Conservation (phyloP, 208 protist species). For the Crithidia brevicula region DNA sequence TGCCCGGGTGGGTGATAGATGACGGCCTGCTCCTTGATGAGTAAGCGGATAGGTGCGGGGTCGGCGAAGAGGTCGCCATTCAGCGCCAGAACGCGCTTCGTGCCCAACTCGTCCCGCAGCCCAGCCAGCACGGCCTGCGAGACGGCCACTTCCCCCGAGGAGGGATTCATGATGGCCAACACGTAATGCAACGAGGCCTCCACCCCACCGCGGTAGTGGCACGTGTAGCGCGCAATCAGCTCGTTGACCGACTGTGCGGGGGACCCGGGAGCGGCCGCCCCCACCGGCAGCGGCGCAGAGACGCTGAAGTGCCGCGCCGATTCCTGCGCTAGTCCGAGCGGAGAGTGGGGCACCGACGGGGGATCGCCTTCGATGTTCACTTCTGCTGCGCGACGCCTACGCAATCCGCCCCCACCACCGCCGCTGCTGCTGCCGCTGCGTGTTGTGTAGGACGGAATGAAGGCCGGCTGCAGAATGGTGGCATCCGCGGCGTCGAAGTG, state of each 20-base stretch:
- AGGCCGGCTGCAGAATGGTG: neutral
- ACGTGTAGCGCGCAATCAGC: conserved; percentile 19
- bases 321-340: conserved; percentile 1
- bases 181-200: conserved; percentile 54
- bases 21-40: conserved; percentile 74
- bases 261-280: neutral
- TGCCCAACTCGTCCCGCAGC: conserved; percentile 55
- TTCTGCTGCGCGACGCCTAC: neutral
- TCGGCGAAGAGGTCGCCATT: conserved; percentile 51
- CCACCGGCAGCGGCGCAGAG: neutral
- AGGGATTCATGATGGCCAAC: conserved; percentile 71
- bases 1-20: conserved; percentile 24
- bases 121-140: conserved; percentile 35
- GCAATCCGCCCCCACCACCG: too few relatives aligned
- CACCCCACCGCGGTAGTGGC: conserved; percentile 26
- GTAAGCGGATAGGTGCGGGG: conserved; percentile 40
- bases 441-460: neutral
- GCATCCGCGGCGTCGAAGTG: conserved; percentile 3
- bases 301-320: conserved; percentile 2
- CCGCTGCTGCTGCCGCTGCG: neutral
- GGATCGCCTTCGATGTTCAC: conserved; percentile 18
- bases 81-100: conserved; percentile 59
- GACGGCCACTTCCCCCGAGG: conserved; percentile 55
- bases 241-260: neutral
- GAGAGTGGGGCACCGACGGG: conserved; percentile 4